Percentiles rank a stretch among this genome's conserved stretches.
phyloP scores from a whole-genome alignment of 371 early-diverging fungal species.

The Apophysomyces elegans region DNA sequence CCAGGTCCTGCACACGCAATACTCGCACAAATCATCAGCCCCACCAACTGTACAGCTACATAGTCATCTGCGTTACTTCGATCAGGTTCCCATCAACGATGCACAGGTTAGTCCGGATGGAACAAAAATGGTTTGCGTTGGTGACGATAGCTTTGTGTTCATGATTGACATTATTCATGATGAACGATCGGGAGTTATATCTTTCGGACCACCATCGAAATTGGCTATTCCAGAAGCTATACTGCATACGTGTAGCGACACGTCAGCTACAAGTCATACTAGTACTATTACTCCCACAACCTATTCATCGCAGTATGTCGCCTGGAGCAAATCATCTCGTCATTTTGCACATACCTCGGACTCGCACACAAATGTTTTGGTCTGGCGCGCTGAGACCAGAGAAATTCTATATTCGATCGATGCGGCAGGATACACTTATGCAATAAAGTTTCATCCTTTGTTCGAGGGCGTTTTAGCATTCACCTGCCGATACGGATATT shows the following conservation, averaged over 20 bases:
- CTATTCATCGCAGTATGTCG: constrained; percentile 56
- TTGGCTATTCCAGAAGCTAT: constrained; percentile 14
- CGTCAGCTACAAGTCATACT: not conserved
- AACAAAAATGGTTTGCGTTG: constrained; percentile 53
- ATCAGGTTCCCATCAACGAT: constrained; percentile 56
- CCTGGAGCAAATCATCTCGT: constrained; percentile 58
- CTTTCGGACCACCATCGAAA: constrained; percentile 19
- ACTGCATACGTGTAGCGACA: constrained; percentile 1
- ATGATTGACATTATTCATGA: constrained; percentile 34
- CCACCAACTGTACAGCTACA: constrained; percentile 22
- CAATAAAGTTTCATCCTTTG: constrained; percentile 59
- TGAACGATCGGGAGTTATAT: constrained; percentile 20
- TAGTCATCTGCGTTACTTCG: constrained; percentile 47
- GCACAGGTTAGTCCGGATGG: constrained; percentile 60
- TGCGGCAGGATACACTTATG: constrained; percentile 54
- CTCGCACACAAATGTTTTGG: constrained; percentile 44
- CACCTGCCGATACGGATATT: constrained; percentile 62
- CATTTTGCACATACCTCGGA: constrained; percentile 67
- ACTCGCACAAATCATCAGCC: constrained; percentile 1
- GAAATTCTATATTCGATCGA: constrained; percentile 49
- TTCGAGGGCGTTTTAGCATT: constrained; percentile 60
- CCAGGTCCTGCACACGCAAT: constrained; percentile 10
- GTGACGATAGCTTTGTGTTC: constrained; percentile 50
- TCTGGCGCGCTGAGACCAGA: constrained; percentile 55
- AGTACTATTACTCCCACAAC: not conserved